These are phyloP conservation scores for Trichoderma arundinaceum DNA, from an alignment of 2,329 filamentous ascomycete species.

Conservation along the genomic window DNA sequence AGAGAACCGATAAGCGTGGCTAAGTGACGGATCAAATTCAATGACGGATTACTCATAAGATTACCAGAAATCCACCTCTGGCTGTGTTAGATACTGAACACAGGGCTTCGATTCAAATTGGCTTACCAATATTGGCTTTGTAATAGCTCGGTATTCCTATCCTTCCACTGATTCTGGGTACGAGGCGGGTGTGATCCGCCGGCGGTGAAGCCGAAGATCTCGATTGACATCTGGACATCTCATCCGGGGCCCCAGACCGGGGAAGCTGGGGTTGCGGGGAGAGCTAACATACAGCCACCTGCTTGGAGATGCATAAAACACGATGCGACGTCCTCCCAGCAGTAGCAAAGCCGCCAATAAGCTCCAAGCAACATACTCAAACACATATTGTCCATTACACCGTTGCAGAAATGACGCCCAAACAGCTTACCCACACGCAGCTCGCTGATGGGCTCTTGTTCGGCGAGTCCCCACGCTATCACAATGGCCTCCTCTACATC, in stretches of 20 bases:
- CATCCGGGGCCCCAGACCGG: background rate
- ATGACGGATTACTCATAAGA: background rate
- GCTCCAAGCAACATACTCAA: background rate
- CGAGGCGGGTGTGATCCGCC: background rate
- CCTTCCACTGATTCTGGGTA: background rate
- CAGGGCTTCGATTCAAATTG: background rate
- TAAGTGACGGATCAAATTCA: background rate
- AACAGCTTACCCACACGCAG: background rate
- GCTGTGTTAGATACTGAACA: no score
- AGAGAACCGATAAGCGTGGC: no score
- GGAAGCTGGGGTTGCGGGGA: background rate
- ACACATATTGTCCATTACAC: background rate
- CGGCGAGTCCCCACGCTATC: slow-evolving; percentile 7
- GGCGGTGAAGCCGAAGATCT: background rate
- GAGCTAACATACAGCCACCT: background rate
- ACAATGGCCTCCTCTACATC: slow-evolving; percentile 10
- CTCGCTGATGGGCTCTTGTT: slow-evolving; percentile 8
- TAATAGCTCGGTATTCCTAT: background rate
- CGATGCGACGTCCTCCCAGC: background rate
- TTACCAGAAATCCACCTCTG: background rate
- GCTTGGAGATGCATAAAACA: background rate
- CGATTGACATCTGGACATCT: background rate
- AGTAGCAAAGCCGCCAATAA: background rate
- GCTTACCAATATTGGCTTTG: background rate
- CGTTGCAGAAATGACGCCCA: background rate